Evolutionary conservation across 306 rosid species (phyloP), one percentile per base, ranked within the genome.

Genomic region (Cucurbita moschata): DNA sequence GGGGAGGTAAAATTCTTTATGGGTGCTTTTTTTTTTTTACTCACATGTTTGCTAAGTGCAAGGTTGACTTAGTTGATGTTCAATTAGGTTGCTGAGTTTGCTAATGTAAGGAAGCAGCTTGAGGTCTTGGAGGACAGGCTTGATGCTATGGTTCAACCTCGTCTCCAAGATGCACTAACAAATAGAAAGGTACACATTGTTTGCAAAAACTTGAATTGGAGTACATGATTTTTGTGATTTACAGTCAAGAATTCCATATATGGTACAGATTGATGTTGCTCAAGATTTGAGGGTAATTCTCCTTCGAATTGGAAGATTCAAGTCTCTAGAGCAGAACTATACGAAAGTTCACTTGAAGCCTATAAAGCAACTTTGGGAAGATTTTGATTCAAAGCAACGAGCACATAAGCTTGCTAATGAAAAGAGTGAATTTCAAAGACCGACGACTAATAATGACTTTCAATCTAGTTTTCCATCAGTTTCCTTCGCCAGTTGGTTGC

Each of bases 101-200:
- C 99, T 64, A 95, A 95, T 77, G 88, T 95, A 74, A 86, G 97
- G 85, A 95, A 83, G 81, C 99, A 95, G 78, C 99, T 95, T 43
- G 96, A 95, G 86, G 99, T 95, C 85, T 75, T 95, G 79, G 99
- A 95, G 82, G 99, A 95, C 77, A 91, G 96, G 87, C 84, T 95
- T 74, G 99, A 95, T 79, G 80, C 79, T 4, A 91, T 95, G 97
- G 99, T 95, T 80, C 97, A 91, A 78, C 97, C 99, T 58, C 96
- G 97, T 58, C 85, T 91, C 67, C 89, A 89, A n/a, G 99, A 95
- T 75, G 96, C 99, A 54, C 71, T 95, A 71, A 81, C 93, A 42
- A 84, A 86, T 78, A 97, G 90, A 80, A 95, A 91, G 97, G 99
- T 91, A 38, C 62, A 9, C 56, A 11, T 42, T 56, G 30, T 74